Base-by-base conservation (phyloP, 73 alveolate species). In the Breviolum minutum region DNA sequence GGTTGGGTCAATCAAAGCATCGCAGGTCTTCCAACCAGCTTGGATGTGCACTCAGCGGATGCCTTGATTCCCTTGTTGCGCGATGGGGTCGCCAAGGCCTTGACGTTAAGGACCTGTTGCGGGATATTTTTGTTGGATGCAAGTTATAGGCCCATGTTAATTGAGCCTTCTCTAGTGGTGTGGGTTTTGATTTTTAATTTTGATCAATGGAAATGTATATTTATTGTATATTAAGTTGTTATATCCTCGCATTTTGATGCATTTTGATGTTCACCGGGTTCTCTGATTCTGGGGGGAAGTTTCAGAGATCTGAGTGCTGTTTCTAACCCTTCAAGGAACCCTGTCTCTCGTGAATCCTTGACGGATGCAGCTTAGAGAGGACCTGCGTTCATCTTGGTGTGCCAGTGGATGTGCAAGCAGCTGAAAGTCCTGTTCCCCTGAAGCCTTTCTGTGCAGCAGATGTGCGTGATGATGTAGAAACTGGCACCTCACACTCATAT, bases 381-480 rank as follows among this genome's bases (percentile, higher is more conserved):
- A 83, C 92, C 76, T 61, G 76, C 29, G 76, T 83, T 7, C 92
- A 83, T 61, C 26, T 83, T 17, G 92, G 92, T 7, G 92, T 83
- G 24, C 92, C 92, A 2, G 96, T 90, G 76, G 88, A 69, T 60
- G 87, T 69, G 22, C 96, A 90, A 61, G 96, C 96, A 0, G 96
- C 96, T 2, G 74, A 90, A 8, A 70, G 96, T 60, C 96, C 96
- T 2, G 96, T 90, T 11, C 96, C 96, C 27, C 63, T 90, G 40
- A 90, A 90, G 87, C 96, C 96, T 63, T 90, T 90, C 76, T 90
- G 96, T 32, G 96, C 96, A 9, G 96, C 96, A 24, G 96, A 90
- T 71, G 96, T 71, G 40, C 68, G 96, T 19, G 96, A 69, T 32
- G 96, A 90, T 3, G 88, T 90, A 54, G 87, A 69, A 77, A 66